These are phyloP conservation scores for Talaromyces proteolyticus DNA, from an alignment of 495 filamentous ascomycete species.

Conservation along the genomic window DNA sequence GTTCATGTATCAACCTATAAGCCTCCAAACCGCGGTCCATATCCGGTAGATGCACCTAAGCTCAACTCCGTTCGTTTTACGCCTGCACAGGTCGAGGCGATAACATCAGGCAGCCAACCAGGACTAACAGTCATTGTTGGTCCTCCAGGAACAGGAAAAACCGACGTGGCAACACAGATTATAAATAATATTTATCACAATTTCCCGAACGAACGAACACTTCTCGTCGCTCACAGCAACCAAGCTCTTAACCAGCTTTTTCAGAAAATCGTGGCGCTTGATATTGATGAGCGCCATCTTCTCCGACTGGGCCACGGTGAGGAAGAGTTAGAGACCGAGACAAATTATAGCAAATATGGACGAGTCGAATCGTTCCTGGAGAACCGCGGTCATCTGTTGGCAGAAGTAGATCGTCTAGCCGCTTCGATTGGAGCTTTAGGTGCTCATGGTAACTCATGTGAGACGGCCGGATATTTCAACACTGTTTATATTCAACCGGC, in stretches of 20 bases:
- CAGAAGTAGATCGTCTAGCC: constrained; percentile 83
- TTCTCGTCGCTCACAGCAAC: constrained; percentile 95
- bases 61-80: constrained; percentile 85
- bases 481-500: constrained; percentile 81
- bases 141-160: constrained; percentile 95
- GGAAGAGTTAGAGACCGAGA: constrained; percentile 82
- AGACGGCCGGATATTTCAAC: constrained; percentile 96
- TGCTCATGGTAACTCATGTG: constrained; percentile 88
- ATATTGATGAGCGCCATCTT: constrained; percentile 94
- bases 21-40: constrained; percentile 84
- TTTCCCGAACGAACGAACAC: constrained; percentile 84
- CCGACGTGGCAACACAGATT: constrained; percentile 95
- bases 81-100: constrained; percentile 84
- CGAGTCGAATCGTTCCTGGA: constrained; percentile 95
- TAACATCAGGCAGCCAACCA: constrained; percentile 89
- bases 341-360: constrained; percentile 89
- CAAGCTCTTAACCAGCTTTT: constrained; percentile 99
- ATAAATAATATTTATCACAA: constrained; percentile 99
- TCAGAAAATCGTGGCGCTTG: constrained; percentile 88
- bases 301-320: constrained; percentile 91
- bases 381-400: constrained; percentile 70
- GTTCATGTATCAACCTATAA: constrained; percentile 88
- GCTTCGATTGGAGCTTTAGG: constrained; percentile 78
- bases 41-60: constrained; percentile 81
- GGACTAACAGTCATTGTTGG: constrained; percentile 93